phyloP scores from a whole-genome alignment of 1,284 basidiomycete genomes.

The Tilletia setariae region DNA sequence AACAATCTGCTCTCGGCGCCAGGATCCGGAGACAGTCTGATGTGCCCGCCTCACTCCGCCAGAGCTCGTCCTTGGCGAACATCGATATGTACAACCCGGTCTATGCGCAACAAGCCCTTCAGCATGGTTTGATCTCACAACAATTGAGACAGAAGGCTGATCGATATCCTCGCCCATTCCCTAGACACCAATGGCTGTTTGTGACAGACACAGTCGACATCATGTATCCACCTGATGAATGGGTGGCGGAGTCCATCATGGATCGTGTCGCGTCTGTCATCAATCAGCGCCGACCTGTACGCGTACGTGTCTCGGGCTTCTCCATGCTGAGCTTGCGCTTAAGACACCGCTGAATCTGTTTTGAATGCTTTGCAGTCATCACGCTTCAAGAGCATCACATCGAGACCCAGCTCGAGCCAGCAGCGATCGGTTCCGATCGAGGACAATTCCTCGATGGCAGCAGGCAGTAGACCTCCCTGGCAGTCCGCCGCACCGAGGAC shows the following conservation, averaged over 20 bases:
- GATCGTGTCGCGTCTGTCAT: slow-evolving; percentile 75
- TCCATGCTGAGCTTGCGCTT: slow-evolving; percentile 51
- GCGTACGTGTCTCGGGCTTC: background rate
- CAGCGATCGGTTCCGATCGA: background rate
- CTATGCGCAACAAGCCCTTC: too few relatives aligned
- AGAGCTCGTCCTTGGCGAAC: too few relatives aligned
- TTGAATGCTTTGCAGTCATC: slow-evolving; percentile 14
- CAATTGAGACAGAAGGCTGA: background rate
- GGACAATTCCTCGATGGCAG: slow-evolving; percentile 15
- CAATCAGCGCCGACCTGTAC: slow-evolving; percentile 58
- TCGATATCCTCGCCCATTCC: too few relatives aligned
- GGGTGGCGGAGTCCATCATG: slow-evolving; percentile 79
- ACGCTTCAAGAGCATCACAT: slow-evolving; percentile 16
- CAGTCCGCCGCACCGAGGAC: slow-evolving; percentile 10
- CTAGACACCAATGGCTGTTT: slow-evolving; percentile 97
- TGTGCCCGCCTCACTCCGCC: too few relatives aligned
- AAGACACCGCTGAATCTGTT: background rate
- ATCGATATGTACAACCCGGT: too few relatives aligned
- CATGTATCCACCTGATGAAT: slow-evolving; percentile 77
- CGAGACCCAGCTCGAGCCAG: slow-evolving; percentile 11
- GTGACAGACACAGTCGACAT: slow-evolving; percentile 96
- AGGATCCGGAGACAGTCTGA: too few relatives aligned
- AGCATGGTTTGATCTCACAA: background rate
- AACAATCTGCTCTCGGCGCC: too few relatives aligned
- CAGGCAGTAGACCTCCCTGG: slow-evolving; percentile 1